Evolutionary conservation across 495 filamentous ascomycete genomes (phyloP).

Genomic region (Penicillium desertorum): DNA sequence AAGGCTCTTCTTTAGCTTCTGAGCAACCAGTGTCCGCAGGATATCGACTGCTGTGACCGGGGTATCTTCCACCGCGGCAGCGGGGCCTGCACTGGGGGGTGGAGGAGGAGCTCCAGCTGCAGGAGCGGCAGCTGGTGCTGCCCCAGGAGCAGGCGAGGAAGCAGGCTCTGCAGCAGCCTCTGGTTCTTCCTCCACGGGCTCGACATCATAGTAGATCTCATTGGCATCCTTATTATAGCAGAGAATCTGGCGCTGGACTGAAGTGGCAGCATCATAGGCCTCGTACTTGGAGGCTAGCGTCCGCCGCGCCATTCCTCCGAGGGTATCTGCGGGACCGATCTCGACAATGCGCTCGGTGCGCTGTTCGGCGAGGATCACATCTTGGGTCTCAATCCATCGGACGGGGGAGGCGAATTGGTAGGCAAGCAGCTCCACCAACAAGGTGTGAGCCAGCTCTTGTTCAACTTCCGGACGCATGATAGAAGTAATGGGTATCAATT

Average conservation of each 20-base stretch:
- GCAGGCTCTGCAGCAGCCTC: constrained; percentile 54
- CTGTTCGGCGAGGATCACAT: constrained; percentile 97
- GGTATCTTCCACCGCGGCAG: constrained; percentile 78
- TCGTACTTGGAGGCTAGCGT: constrained; percentile 98
- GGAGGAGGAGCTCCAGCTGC: constrained; percentile 57
- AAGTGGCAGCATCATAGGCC: constrained; percentile 95
- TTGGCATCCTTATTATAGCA: constrained; percentile 99
- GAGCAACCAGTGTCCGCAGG: constrained; percentile 86
- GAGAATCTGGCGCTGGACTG: constrained; percentile 92
- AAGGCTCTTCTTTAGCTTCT: constrained; percentile 95
- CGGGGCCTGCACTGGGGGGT: constrained; percentile 79
- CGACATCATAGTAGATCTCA: constrained; percentile 99
- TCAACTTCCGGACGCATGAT: constrained; percentile 97
- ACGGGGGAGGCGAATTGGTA: constrained; percentile 99
- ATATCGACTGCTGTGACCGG: constrained; percentile 88
- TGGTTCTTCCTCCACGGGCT: constrained; percentile 89
- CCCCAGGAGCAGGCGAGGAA: constrained; percentile 24
- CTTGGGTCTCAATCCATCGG: constrained; percentile 98
- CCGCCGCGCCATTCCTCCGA: constrained; percentile 95
- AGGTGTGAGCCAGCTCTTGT: constrained; percentile 95
- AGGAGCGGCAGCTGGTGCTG: constrained; percentile 47
- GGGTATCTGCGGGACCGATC: constrained; percentile 95
- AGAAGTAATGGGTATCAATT: constrained; percentile 30
- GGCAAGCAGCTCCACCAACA: constrained; percentile 96
- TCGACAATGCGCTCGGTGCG: constrained; percentile 96